Percentiles rank a stretch among this genome's conserved stretches.
Evolutionary conservation across 371 early-diverging fungal species (phyloP).

Genomic region (Haplosporangium sp.): DNA sequence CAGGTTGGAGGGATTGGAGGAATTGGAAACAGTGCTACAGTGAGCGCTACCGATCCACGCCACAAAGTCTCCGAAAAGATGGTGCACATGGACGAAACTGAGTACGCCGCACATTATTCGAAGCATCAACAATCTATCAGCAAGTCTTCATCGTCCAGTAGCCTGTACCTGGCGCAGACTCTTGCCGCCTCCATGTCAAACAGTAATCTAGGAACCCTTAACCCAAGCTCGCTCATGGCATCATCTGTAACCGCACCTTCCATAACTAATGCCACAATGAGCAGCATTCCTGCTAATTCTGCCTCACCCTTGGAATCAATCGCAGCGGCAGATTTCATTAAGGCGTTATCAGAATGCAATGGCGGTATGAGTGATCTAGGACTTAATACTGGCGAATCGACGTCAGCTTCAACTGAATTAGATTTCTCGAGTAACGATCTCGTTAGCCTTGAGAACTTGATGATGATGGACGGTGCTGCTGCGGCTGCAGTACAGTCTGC

Average conservation of each 20-base stretch:
- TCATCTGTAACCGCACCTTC: slow-evolving; percentile 42
- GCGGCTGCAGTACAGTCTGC: slow-evolving; percentile 45
- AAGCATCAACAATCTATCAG: slow-evolving; percentile 39
- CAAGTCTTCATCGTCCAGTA: slow-evolving; percentile 27
- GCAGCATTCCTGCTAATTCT: not conserved
- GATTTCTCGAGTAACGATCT: slow-evolving; percentile 13
- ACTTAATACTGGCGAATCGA: not conserved
- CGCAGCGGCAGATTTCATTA: slow-evolving; percentile 44
- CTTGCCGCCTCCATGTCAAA: slow-evolving; percentile 27
- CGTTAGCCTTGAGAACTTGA: slow-evolving; percentile 37
- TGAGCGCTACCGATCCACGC: slow-evolving; percentile 39
- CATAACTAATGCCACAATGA: slow-evolving; percentile 10
- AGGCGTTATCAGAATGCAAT: slow-evolving; percentile 40
- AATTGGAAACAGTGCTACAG: slow-evolving; percentile 31
- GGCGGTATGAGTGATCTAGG: slow-evolving; percentile 24
- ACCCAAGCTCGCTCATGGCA: slow-evolving; percentile 28
- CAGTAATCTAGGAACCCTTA: not conserved
- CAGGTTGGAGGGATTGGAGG: slow-evolving; percentile 50
- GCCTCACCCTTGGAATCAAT: slow-evolving; percentile 19
- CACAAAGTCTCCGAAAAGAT: slow-evolving; percentile 46
- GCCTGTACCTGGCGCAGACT: slow-evolving; percentile 26
- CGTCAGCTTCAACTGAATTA: not conserved
- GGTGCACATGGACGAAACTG: slow-evolving; percentile 51
- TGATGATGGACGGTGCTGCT: slow-evolving; percentile 41
- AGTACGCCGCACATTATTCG: slow-evolving; percentile 48